phyloP scores from a whole-genome alignment of 73 alveolate species.

The Urostyla sp. region DNA sequence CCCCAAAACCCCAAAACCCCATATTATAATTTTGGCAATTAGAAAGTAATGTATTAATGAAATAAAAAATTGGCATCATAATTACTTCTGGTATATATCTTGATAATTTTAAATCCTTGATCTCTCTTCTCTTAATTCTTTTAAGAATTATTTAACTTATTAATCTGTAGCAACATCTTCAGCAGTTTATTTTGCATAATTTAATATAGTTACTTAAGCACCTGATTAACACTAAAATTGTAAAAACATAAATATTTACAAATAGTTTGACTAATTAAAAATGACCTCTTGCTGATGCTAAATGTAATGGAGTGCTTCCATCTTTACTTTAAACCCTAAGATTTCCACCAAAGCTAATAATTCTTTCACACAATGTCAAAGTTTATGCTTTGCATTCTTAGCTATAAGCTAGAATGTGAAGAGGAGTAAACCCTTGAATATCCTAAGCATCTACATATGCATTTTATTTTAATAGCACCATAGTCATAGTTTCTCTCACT shows the following conservation, averaged over 20 bases:
- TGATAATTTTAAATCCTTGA: too few species aligned
- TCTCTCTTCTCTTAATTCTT: neutral
- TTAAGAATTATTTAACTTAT: neutral
- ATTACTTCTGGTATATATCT: too few species aligned
- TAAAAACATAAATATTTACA: neutral
- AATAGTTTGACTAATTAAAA: neutral
- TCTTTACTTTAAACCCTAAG: neutral
- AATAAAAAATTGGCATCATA: too few species aligned
- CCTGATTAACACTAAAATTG: neutral
- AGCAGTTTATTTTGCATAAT: neutral
- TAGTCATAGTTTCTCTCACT: neutral
- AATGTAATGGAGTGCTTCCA: constrained; percentile 28
- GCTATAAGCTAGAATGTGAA: constrained; percentile 18
- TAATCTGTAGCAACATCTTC: neutral
- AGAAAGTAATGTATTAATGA: too few species aligned
- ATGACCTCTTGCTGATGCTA: neutral
- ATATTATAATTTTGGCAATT: too few species aligned
- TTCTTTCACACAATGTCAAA: neutral
- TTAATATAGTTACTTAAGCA: neutral
- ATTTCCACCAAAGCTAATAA: constrained; percentile 1
- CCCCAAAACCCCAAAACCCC: too few species aligned
- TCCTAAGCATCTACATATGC: constrained; percentile 16
- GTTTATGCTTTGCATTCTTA: neutral
- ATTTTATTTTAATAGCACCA: constrained; percentile 21
- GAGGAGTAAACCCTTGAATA: constrained; percentile 42